Percentiles rank a stretch among this genome's conserved stretches.
Conservation (phyloP, 345 rosid genomes). For the Litchi chinensis region DNA sequence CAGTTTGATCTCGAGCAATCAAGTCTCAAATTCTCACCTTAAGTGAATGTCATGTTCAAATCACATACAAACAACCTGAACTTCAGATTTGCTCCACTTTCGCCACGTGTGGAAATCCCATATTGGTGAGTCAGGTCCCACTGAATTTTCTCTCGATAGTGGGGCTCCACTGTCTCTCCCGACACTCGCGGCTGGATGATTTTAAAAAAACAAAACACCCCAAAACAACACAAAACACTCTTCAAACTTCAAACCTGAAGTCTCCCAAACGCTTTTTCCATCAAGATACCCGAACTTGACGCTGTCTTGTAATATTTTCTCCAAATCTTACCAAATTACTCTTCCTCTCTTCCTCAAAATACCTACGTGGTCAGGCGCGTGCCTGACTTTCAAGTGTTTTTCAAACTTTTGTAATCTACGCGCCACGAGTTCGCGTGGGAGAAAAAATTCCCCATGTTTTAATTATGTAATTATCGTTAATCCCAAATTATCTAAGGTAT, state of each 20-base stretch:
- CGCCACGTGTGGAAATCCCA: constrained; percentile 13
- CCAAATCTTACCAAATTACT: too few species aligned
- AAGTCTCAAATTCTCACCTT: not conserved
- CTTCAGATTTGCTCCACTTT: not conserved
- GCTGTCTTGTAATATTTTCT: not conserved
- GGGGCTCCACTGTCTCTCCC: not conserved
- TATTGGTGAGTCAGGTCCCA: not conserved
- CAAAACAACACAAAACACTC: not conserved
- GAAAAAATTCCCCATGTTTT: not conserved
- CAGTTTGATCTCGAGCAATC: not conserved
- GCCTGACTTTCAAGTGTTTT: not conserved
- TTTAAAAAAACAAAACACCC: not conserved
- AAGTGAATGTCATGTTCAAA: constrained; percentile 9
- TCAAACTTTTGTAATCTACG: not conserved
- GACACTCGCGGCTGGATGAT: not conserved
- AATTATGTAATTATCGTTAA: not conserved
- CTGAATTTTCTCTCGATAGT: not conserved
- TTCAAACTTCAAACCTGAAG: not conserved
- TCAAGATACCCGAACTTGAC: not conserved
- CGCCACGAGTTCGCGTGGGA: constrained; percentile 7
- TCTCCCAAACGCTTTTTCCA: not conserved
- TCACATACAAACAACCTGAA: not conserved
- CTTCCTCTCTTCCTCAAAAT: not conserved
- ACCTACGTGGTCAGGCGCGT: not conserved
- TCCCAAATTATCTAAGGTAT: not conserved